Evolutionary conservation across 2,329 filamentous ascomycete genomes (phyloP), one percentile per base, ranked within the genome.

Genomic region (Paradendryphiella salina): DNA sequence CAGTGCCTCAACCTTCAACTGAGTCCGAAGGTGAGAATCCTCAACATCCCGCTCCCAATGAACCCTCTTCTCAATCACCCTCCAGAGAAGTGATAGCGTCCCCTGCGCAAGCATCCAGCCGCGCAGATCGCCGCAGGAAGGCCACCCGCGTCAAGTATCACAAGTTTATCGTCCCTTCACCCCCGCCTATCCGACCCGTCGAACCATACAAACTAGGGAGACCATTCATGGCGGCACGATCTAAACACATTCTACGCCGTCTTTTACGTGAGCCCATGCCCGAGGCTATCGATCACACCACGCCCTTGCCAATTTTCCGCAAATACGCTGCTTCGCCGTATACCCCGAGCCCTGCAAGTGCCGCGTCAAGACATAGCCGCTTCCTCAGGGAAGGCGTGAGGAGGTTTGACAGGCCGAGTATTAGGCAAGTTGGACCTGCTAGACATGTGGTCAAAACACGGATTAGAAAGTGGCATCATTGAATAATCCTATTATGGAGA

Each of bases 251-350:
- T 8, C n/a, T 56, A 17, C 50, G 41, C 14, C 41, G 42, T 4
- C 42, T 38, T 33, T 21, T 38, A 31, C 23, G 15, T 10, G 15
- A 15, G 9, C 17, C 14, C 17, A 8, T 13, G 13, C 15, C 29
- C 23, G 1, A 26, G 23, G 23, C 23, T 9, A 38, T 14, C 29
- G 10, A 18, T 17, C 17, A 5, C 13, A 13, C 28, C 11, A 29
- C 33, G 8, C 54, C 46, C 2, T 11, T 44, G 10, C 42, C 43
- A 5, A 23, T 50, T 29, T 31, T 49, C 15, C 46, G 46, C 18
- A 51, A 20, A 31, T 46, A 44, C 29, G 46, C 23, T 33, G 50
- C 46, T 10, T 49, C 11, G 20, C 38, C 47, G 4, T 54, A 56
- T 15, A 17, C 18, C 13, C 23, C 34, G 9, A 36, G 48, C n/a